phyloP scores from a whole-genome alignment of 2,329 filamentous ascomycete genomes.

The Penicillium sp. region DNA sequence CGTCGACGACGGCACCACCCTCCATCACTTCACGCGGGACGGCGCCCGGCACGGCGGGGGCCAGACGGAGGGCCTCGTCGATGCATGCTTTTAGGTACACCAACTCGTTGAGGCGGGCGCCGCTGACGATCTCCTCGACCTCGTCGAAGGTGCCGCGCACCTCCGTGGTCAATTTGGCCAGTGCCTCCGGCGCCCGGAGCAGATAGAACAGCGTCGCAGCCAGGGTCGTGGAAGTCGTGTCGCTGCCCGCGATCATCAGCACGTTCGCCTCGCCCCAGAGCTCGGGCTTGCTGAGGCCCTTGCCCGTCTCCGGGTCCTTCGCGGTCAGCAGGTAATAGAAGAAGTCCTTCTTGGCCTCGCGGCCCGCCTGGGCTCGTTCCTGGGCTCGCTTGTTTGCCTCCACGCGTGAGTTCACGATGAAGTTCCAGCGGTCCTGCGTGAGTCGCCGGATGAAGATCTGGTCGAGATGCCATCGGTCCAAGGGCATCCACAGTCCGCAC shows the following conservation, averaged over 20 bases:
- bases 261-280: conserved; percentile 70
- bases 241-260: conserved; percentile 68
- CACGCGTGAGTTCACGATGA: conserved; percentile 67
- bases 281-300: conserved; percentile 63
- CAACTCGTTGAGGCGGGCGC: conserved; percentile 35
- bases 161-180: conserved; percentile 36
- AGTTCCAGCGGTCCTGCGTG: conserved; percentile 63
- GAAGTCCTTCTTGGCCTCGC: conserved; percentile 68
- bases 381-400: conserved; percentile 66
- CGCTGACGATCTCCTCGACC: conserved; percentile 40
- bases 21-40: conserved; percentile 41
- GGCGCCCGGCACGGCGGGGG: conserved; percentile 40
- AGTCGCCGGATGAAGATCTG: conserved; percentile 66
- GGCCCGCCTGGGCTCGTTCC: conserved; percentile 55
- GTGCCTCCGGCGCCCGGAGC: conserved; percentile 31
- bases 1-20: conserved; percentile 38
- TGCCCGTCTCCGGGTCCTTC: conserved; percentile 67
- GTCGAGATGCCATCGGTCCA: conserved; percentile 65
- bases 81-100: conserved; percentile 44
- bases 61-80: conserved; percentile 43
- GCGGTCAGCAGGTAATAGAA: conserved; percentile 73
- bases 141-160: conserved; percentile 36
- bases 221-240: conserved; percentile 66
- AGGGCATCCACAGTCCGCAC: conserved; percentile 69
- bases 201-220: conserved; percentile 45